Percentiles rank a stretch among this genome's conserved stretches.
Conservation (phyloP, 805 yeast species). For the Henningerozyma blattae region DNA sequence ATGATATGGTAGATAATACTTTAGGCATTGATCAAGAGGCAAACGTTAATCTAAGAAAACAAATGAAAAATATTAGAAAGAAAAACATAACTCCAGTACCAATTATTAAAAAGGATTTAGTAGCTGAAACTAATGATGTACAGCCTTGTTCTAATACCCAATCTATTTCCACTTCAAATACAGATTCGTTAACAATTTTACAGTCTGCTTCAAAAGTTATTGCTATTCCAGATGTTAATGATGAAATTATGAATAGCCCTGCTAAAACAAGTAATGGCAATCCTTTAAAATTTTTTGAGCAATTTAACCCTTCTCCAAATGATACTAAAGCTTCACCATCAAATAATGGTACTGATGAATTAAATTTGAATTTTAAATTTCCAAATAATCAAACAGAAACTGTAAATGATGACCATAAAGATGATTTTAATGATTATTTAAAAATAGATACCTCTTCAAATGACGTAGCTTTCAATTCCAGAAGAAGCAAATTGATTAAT, state of each 20-base stretch:
- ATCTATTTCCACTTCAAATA: too few relatives aligned
- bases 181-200: conserved; percentile 13
- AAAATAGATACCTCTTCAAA: conserved; percentile 7
- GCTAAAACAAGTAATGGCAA: conserved; percentile 10
- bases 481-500: conserved; percentile 12
- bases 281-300: conserved; percentile 16
- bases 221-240: conserved; percentile 16
- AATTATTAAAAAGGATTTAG: not conserved
- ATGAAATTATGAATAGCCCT: conserved; percentile 4
- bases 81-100: not conserved
- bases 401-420: not conserved
- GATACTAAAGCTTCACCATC: not conserved
- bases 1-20: conserved; percentile 11
- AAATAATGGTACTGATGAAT: conserved; percentile 3
- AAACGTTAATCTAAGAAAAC: conserved; percentile 22
- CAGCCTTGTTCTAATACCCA: too few relatives aligned
- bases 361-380: conserved; percentile 15
- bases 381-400: conserved; percentile 6
- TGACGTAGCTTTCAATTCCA: conserved; percentile 9
- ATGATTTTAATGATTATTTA: conserved; percentile 9
- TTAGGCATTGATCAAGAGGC: conserved; percentile 23
- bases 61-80: conserved; percentile 15
- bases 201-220: conserved; percentile 20
- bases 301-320: conserved; percentile 7
- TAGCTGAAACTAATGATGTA: not conserved